These are phyloP conservation scores for Pichia norvegensis DNA, from an alignment of 1,139 yeast species.

Conservation along the genomic window DNA sequence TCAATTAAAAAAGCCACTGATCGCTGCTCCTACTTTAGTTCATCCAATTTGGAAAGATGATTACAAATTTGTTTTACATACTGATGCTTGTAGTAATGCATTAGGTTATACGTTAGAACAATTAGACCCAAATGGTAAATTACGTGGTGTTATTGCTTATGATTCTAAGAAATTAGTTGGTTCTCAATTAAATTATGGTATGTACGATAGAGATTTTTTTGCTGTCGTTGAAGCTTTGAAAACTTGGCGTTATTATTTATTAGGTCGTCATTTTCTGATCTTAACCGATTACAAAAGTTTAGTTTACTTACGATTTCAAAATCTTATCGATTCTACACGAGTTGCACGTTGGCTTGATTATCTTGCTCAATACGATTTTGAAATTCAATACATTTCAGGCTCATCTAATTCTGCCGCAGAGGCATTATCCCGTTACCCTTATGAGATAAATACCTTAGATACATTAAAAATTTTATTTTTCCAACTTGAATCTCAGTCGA, in stretches of 20 bases:
- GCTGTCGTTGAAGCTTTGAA: conserved; percentile 5
- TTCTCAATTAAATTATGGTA: conserved; percentile 1
- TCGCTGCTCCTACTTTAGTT: neutral
- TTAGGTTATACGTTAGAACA: conserved; percentile 6
- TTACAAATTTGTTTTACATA: neutral
- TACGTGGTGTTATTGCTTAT: conserved; percentile 1
- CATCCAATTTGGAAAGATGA: neutral
- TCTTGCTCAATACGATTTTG: conserved; percentile 2
- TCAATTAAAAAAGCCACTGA: neutral
- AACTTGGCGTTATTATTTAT: conserved; percentile 3
- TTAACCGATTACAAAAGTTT: conserved; percentile 3
- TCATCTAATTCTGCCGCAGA: conserved; percentile 1
- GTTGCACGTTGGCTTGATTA: conserved; percentile 7
- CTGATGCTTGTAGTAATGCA: conserved; percentile 4
- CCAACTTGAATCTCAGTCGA: no score
- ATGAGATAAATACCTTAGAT: neutral
- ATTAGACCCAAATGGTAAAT: conserved; percentile 1
- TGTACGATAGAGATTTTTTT: conserved; percentile 1
- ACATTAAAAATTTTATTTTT: no score
- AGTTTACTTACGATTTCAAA: conserved; percentile 1
- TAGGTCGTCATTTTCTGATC: conserved; percentile 1
- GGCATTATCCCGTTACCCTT: conserved; percentile 1
- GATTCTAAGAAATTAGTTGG: conserved; percentile 1
- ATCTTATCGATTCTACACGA: neutral
- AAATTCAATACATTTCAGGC: conserved; percentile 1